Base-by-base conservation (phyloP, 495 filamentous ascomycete genomes). In the Penicillium soppii region DNA sequence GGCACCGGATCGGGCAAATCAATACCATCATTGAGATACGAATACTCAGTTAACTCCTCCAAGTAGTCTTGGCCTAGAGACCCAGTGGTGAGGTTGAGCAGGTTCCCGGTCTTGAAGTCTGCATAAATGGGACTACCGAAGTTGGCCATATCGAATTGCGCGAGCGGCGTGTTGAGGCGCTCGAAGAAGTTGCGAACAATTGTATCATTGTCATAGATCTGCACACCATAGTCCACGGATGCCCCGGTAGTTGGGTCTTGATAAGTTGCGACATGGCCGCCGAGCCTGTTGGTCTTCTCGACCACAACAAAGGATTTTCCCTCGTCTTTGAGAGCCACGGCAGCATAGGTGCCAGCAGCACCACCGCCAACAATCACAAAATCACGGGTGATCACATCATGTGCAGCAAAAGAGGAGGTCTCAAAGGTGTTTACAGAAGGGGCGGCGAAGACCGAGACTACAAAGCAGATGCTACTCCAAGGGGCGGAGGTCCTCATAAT, bases 291-390 rank as follows among this genome's bases (percentile, higher is more conserved):
- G 27, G 74, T 61, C 48, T 56, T 55, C 56, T 83, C 80, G 20
- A 82, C 58, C 10, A 83, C 50, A 12, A 74, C 58, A 8, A 80
- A 59, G 0, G 56, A 65, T 43, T 74, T 71, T 5, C 60, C 61
- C 42, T 61, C 38, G 43, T 78, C 68, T 5, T 50, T 52, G 0
- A 82, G 65, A n/a, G 61, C 47, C 23, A 80, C 52, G 0, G 77
- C 73, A 0, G 73, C 57, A 52, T 74, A 79, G 1, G 71, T 73
- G 3, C 79, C 79, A 2, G 67, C 50, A 17, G 76, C 61, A 7
- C 79, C 79, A 19, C 77, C 78, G 0, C 79, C 77, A 21, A 81
- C 67, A 33, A 82, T 72, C 13, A 61, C 69, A 23, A 82, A 63
- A 64, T 82, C 78, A 6, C 54, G 55, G 12, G 32, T 17, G 23